Evolutionary conservation across 257 asterid genomes (phyloP).

Genomic region (Solanum chilense): DNA sequence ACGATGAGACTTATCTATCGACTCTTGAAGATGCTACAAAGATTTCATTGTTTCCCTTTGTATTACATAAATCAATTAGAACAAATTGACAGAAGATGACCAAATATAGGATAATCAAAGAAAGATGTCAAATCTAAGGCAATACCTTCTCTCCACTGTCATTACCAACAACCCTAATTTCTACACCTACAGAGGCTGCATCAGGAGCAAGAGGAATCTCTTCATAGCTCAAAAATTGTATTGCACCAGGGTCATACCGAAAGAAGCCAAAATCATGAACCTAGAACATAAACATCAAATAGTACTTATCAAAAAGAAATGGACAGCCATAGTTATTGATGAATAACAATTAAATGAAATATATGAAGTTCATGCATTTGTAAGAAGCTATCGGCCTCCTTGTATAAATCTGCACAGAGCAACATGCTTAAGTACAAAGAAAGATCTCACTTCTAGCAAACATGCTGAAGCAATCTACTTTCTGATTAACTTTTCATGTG

Average conservation of each 20-base stretch:
- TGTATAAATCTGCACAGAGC: background rate
- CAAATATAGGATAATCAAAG: background rate
- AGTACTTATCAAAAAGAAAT: background rate
- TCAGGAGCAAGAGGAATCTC: constrained; percentile 96
- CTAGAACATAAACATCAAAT: constrained; percentile 20
- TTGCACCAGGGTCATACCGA: constrained; percentile 74
- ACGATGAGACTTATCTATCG: background rate
- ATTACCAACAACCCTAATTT: constrained; percentile 95
- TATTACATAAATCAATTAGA: background rate
- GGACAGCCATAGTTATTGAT: background rate
- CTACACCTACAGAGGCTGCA: constrained; percentile 93
- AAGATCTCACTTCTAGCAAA: background rate
- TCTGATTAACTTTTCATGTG: background rate
- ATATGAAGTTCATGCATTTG: background rate
- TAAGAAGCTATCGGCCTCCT: background rate
- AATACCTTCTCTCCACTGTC: constrained; percentile 99
- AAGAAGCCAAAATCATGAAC: constrained; percentile 98
- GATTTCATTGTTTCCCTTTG: background rate
- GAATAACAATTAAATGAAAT: background rate
- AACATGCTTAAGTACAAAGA: background rate
- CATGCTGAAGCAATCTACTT: background rate
- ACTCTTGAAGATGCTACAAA: background rate
- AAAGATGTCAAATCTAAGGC: background rate
- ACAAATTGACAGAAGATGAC: background rate
- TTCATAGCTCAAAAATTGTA: constrained; percentile 89